Conservation (phyloP, 2,329 filamentous ascomycete genomes). For the Fusarium nisikadoi region DNA sequence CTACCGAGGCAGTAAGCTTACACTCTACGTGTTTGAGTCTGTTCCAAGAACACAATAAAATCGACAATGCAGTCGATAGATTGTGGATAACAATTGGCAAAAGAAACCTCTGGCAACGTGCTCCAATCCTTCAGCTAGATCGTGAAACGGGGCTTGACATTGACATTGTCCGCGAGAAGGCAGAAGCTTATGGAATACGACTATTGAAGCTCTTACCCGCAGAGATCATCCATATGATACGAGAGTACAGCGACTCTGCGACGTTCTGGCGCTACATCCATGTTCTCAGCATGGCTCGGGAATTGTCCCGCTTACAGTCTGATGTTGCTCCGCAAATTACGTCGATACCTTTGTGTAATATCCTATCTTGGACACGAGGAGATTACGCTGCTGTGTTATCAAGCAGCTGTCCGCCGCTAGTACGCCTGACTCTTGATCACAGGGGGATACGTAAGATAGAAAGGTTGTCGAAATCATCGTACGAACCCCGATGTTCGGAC, state of each 20-base stretch:
- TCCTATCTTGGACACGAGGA: slow-evolving; percentile 9
- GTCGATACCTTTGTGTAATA: neutral
- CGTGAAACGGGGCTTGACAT: neutral
- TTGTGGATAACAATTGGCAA: slow-evolving; percentile 4
- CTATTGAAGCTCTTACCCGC: neutral
- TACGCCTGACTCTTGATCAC: slow-evolving; percentile 8
- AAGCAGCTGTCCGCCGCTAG: neutral
- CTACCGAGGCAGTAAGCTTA: neutral
- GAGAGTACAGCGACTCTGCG: neutral
- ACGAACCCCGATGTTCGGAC: neutral
- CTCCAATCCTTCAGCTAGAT: slow-evolving; percentile 4
- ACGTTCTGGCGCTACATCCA: slow-evolving; percentile 11
- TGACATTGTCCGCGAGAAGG: slow-evolving; percentile 12
- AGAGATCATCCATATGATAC: slow-evolving; percentile 10
- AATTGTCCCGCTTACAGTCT: neutral
- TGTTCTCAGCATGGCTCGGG: slow-evolving; percentile 1
- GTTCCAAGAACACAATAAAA: neutral
- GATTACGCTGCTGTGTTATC: neutral
- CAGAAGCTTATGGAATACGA: neutral
- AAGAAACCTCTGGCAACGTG: slow-evolving; percentile 3
- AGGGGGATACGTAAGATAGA: slow-evolving; percentile 9
- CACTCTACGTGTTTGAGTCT: neutral
- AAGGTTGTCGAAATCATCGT: neutral
- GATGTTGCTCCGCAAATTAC: neutral
- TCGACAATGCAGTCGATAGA: neutral